These are phyloP conservation scores for Teunomyces tritomae DNA, from an alignment of 805 yeast genomes.

Conservation along the genomic window DNA sequence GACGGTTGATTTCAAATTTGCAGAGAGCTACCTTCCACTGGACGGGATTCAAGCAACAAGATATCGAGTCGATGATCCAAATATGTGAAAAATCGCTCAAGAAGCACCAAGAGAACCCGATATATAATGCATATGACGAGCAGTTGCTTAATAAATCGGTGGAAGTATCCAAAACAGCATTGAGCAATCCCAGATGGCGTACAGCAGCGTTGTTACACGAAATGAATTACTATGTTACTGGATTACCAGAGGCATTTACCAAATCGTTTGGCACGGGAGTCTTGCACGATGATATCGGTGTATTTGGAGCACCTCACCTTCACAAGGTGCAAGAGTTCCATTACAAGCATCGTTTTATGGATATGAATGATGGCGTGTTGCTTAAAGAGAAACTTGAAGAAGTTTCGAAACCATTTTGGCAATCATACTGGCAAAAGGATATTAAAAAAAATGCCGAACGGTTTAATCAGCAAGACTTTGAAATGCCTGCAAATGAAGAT, in stretches of 20 bases:
- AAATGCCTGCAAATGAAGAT: constrained; percentile 6
- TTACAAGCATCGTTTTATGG: constrained; percentile 49
- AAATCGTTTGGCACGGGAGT: constrained; percentile 45
- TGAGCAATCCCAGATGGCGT: constrained; percentile 56
- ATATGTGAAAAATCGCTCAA: constrained; percentile 48
- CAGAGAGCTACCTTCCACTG: constrained; percentile 71
- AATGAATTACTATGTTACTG: constrained; percentile 54
- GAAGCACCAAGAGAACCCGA: constrained; percentile 23
- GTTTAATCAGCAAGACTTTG: constrained; percentile 25
- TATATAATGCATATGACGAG: constrained; percentile 38
- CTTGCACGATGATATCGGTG: constrained; percentile 28
- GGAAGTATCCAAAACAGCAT: constrained; percentile 46
- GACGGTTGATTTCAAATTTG: constrained; percentile 57
- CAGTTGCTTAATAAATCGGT: constrained; percentile 43
- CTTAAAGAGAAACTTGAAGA: constrained; percentile 30
- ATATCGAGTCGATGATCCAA: constrained; percentile 50
- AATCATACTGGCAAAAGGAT: constrained; percentile 47
- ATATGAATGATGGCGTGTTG: constrained; percentile 23
- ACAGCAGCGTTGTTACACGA: constrained; percentile 59
- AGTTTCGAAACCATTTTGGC: constrained; percentile 50
- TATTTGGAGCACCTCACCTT: constrained; percentile 62
- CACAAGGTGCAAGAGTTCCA: constrained; percentile 49
- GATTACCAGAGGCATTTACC: constrained; percentile 42
- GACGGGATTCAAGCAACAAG: constrained; percentile 67
- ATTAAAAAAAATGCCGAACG: constrained; percentile 35